These are phyloP conservation scores for Psophocarpus tetragonolobus DNA, from an alignment of 306 rosid genomes.

Conservation along the genomic window DNA sequence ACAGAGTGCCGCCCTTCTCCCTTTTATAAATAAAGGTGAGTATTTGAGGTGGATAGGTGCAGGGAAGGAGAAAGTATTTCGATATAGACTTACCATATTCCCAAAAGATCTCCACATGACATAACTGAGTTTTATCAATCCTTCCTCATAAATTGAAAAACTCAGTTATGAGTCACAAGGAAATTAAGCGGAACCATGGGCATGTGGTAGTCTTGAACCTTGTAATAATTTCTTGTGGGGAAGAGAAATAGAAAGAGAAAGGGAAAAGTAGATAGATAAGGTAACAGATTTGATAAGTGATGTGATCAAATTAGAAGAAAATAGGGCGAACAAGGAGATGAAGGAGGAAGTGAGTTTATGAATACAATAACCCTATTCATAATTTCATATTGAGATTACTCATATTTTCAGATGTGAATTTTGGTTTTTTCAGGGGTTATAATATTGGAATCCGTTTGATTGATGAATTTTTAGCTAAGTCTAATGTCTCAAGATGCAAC, in stretches of 20 bases:
- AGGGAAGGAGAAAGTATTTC: background rate
- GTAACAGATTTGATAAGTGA: background rate
- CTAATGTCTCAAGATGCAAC: slow-evolving; percentile 89
- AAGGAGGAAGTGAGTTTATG: background rate
- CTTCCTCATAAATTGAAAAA: background rate
- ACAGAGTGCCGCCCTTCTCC: too few relatives aligned
- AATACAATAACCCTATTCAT: background rate
- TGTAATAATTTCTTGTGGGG: background rate
- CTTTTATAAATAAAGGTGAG: background rate
- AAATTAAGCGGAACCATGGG: background rate
- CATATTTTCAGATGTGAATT: background rate
- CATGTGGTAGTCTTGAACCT: background rate
- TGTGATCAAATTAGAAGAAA: background rate
- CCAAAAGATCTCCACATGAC: background rate
- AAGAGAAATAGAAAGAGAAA: background rate
- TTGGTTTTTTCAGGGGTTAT: slow-evolving; percentile 73
- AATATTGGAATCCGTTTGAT: slow-evolving; percentile 91
- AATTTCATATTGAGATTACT: background rate
- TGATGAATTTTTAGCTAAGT: slow-evolving; percentile 97
- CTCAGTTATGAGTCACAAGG: background rate
- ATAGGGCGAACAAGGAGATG: background rate
- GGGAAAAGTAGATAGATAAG: background rate
- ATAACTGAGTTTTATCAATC: background rate
- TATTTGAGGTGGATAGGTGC: background rate
- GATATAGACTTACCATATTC: background rate